These are phyloP conservation scores for Guadua angustifolia DNA, from an alignment of 176 grass and related monocot species.

Conservation along the genomic window DNA sequence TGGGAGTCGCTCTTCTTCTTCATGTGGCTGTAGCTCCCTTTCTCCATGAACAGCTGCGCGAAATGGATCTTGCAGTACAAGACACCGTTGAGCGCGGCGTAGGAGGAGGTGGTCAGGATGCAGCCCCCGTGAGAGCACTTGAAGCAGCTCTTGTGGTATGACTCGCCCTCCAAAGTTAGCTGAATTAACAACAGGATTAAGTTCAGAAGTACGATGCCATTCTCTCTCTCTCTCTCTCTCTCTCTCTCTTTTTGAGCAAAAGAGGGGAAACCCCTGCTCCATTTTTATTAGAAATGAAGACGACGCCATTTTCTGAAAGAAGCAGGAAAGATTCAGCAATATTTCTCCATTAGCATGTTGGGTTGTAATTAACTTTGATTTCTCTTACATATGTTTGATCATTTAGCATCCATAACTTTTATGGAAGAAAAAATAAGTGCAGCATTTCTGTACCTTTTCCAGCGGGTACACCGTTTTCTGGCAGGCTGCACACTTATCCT, in stretches of 20 bases:
- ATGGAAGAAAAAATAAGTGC: not conserved
- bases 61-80: conserved; percentile 99
- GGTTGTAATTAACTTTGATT: not conserved
- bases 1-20: conserved; percentile 62
- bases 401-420: not conserved
- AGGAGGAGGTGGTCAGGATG: conserved; percentile 84
- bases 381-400: not conserved
- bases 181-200: conserved; percentile 30
- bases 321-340: not conserved
- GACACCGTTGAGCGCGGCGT: conserved; percentile 87
- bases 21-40: conserved; percentile 94
- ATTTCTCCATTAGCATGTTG: not conserved
- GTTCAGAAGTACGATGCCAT: not conserved
- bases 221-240: not conserved
- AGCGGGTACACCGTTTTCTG: conserved; percentile 93
- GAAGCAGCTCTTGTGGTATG: conserved; percentile 97
- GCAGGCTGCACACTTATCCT: conserved; percentile 86
- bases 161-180: conserved; percentile 79
- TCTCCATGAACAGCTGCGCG: conserved; percentile 92
- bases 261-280: no score
- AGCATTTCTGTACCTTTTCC: conserved; percentile 67
- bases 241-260: no score
- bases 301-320: not conserved
- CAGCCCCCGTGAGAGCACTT: conserved; percentile 81
- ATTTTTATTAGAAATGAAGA: no score